These are phyloP conservation scores for Suillus weaverae DNA, from an alignment of 768 basidiomycete species.

Conservation along the genomic window DNA sequence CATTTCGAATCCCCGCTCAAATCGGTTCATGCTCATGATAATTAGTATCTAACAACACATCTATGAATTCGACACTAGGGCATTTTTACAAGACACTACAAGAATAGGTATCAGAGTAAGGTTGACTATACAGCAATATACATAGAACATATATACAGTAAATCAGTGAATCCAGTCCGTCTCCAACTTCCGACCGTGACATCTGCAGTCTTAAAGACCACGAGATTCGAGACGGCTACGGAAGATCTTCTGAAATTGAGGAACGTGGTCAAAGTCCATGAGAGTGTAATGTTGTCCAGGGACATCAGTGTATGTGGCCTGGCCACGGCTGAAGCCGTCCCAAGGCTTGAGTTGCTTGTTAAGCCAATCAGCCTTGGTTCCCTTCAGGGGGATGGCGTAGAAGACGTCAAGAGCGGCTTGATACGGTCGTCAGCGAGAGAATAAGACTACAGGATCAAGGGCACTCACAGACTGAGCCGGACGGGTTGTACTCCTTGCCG, in stretches of 20 bases:
- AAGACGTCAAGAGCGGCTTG: conserved; percentile 14
- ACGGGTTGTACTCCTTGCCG: conserved; percentile 19
- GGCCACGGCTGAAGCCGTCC: conserved; percentile 16
- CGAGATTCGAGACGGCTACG: conserved; percentile 21
- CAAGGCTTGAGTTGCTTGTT: conserved; percentile 20
- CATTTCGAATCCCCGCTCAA: neutral
- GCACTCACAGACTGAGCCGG: conserved; percentile 22
- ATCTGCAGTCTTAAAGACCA: conserved; percentile 15
- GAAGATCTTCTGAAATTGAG: conserved; percentile 19
- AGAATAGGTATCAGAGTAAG: neutral
- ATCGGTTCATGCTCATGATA: neutral
- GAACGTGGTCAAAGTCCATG: conserved; percentile 18
- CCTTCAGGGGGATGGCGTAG: conserved; percentile 14
- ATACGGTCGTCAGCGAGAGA: neutral
- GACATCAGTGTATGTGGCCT: conserved; percentile 14
- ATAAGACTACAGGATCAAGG: neutral
- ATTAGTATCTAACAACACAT: neutral
- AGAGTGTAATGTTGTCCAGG: conserved; percentile 19
- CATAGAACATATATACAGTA: neutral
- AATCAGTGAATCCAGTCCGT: neutral
- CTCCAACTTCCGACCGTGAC: neutral
- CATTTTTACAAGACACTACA: neutral
- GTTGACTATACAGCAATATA: neutral
- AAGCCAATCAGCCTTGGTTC: conserved; percentile 16
- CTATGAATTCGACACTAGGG: neutral